Conservation (phyloP, 176 grass and related monocot genomes). For the Oryza meridionalis region DNA sequence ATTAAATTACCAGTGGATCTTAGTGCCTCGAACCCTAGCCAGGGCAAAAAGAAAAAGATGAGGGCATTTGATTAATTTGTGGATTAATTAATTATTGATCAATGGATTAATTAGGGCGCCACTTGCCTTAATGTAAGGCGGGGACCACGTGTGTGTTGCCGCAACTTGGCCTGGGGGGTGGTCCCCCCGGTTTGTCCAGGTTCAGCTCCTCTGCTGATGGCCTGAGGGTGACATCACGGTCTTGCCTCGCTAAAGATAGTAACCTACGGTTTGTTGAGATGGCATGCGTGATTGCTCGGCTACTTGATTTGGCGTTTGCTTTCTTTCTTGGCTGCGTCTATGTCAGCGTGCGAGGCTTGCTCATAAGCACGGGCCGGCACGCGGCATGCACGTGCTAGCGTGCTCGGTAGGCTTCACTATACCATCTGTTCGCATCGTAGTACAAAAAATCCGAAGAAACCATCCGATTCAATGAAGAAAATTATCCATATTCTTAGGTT, state of each 20-base stretch:
- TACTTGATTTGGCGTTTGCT: not conserved
- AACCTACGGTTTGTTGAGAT: not conserved
- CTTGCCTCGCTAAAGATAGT: conserved; percentile 11
- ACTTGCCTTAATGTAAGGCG: conserved; percentile 37
- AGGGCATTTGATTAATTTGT: not conserved
- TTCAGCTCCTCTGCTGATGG: conserved; percentile 41
- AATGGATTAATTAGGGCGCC: not conserved
- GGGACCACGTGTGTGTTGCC: not conserved
- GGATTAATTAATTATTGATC: not conserved
- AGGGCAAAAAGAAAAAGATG: not conserved
- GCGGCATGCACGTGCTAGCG: not conserved
- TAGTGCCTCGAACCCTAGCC: conserved; percentile 31
- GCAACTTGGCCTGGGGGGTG: conserved; percentile 34
- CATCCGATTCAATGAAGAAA: no score
- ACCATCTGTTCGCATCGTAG: no score
- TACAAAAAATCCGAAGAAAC: no score
- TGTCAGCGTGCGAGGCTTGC: no score
- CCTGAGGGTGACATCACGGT: conserved; percentile 32
- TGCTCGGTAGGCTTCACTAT: no score
- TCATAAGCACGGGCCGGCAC: not conserved
- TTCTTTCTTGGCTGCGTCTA: not conserved
- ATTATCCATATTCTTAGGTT: no score
- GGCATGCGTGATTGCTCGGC: not conserved
- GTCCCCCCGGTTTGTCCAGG: conserved; percentile 38
- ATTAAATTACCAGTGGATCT: conserved; percentile 1